Conservation (phyloP, 106 monocot genomes). For the Agapanthus africanus region DNA sequence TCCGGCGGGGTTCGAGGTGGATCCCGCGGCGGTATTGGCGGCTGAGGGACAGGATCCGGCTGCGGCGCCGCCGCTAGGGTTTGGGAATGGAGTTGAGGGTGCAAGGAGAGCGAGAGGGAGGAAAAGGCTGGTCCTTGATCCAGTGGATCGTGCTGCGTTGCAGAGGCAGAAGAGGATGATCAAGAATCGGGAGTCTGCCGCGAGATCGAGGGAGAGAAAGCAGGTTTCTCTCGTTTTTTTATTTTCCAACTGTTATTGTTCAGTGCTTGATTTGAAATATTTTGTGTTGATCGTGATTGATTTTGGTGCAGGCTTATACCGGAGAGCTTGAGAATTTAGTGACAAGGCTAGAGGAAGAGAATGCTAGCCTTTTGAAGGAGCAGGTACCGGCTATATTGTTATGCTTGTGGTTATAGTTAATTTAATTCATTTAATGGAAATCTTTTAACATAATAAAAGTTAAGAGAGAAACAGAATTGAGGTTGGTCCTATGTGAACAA, state of each 20-base stretch:
- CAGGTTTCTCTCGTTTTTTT: constrained; percentile 31
- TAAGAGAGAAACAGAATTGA: too few relatives aligned
- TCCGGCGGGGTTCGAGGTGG: constrained; percentile 4
- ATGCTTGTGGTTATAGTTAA: background rate
- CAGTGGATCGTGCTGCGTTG: constrained; percentile 36
- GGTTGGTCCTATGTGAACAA: too few relatives aligned
- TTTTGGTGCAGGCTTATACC: constrained; percentile 34
- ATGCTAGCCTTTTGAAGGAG: constrained; percentile 14
- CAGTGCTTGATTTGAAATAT: background rate
- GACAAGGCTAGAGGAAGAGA: constrained; percentile 30
- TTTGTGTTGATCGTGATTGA: background rate
- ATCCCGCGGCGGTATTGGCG: constrained; percentile 2
- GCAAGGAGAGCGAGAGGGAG: constrained; percentile 28
- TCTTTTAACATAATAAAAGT: too few relatives aligned
- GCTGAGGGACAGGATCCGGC: constrained; percentile 8
- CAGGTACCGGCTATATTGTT: constrained; percentile 13
- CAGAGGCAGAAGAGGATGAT: constrained; percentile 94
- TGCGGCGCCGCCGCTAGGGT: too few relatives aligned
- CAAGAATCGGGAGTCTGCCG: constrained; percentile 85
- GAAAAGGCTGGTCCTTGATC: constrained; percentile 35
- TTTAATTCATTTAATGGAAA: background rate
- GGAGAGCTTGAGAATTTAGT: constrained; percentile 28
- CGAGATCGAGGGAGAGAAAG: constrained; percentile 84
- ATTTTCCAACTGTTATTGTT: background rate
- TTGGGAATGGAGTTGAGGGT: constrained; percentile 19